phyloP scores from a whole-genome alignment of 2,329 filamentous ascomycete species.

The Colletotrichum gigasporum region DNA sequence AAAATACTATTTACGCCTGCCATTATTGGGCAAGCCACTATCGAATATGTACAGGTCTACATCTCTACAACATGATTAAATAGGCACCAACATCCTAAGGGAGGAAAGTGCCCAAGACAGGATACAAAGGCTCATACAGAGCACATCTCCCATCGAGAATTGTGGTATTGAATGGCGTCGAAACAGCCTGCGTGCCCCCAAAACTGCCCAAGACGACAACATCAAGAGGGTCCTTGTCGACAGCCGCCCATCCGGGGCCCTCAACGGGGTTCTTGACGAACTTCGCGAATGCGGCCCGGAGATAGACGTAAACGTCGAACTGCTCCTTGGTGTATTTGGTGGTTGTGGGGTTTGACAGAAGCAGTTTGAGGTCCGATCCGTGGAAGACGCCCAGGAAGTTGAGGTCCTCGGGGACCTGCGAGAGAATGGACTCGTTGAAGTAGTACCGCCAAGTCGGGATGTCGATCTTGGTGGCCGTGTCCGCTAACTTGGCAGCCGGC shows the following conservation, averaged over 20 bases:
- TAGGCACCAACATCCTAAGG: too few relatives aligned
- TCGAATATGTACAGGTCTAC: too few relatives aligned
- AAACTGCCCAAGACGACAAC: conserved; percentile 35
- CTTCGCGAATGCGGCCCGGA: conserved; percentile 35
- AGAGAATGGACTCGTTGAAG: conserved; percentile 37
- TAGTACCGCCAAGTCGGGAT: conserved; percentile 38
- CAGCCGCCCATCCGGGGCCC: conserved; percentile 37
- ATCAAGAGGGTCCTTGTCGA: conserved; percentile 34
- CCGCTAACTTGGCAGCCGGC: conserved; percentile 37
- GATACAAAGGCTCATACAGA: conserved; percentile 33
- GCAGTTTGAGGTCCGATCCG: conserved; percentile 35
- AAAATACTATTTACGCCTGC: too few relatives aligned
- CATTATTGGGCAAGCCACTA: too few relatives aligned
- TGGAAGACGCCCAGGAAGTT: conserved; percentile 39
- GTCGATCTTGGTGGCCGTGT: conserved; percentile 27
- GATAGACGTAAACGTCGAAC: conserved; percentile 35
- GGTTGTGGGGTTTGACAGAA: conserved; percentile 35
- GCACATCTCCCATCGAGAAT: conserved; percentile 33
- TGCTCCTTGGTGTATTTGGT: conserved; percentile 30
- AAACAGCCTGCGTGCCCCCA: not conserved
- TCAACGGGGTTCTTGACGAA: conserved; percentile 36
- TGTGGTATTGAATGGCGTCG: conserved; percentile 31
- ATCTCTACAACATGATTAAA: too few relatives aligned
- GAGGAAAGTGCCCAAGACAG: too few relatives aligned
- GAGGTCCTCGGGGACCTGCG: conserved; percentile 31